phyloP scores from a whole-genome alignment of 441 rosid species.

The Corymbia calophylla region DNA sequence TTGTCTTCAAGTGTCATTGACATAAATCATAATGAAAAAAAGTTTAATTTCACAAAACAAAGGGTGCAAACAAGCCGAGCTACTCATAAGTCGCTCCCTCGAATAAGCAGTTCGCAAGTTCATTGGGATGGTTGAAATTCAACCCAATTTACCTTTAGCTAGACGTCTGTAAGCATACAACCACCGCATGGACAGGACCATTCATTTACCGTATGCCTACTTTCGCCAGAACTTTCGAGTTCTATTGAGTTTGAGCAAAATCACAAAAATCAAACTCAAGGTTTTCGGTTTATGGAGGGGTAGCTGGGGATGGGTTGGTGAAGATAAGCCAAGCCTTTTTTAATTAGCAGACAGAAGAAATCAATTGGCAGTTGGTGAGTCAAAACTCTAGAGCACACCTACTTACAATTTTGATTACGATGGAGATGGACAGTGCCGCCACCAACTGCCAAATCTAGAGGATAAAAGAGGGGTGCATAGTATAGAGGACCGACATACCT shows the following conservation, averaged over 20 bases:
- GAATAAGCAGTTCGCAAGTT: not conserved
- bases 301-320: not conserved
- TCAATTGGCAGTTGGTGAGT: not conserved
- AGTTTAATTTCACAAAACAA: not conserved
- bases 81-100: not conserved
- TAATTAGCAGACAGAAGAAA: not conserved
- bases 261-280: not conserved
- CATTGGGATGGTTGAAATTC: not conserved
- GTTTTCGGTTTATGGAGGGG: not conserved
- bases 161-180: not conserved
- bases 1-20: not conserved
- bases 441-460: not conserved
- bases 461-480: not conserved
- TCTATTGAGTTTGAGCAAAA: not conserved
- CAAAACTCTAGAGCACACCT: too few relatives aligned
- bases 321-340: not conserved
- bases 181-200: not conserved
- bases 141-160: not conserved
- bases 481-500: not conserved
- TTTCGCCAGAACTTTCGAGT: not conserved
- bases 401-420: too few relatives aligned
- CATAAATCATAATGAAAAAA: not conserved
- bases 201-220: not conserved
- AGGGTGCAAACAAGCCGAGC: not conserved
- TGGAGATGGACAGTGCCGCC: too few relatives aligned